Evolutionary conservation across 108 stramenopile genomes (phyloP).

Genomic region (Fragilaria radians): DNA sequence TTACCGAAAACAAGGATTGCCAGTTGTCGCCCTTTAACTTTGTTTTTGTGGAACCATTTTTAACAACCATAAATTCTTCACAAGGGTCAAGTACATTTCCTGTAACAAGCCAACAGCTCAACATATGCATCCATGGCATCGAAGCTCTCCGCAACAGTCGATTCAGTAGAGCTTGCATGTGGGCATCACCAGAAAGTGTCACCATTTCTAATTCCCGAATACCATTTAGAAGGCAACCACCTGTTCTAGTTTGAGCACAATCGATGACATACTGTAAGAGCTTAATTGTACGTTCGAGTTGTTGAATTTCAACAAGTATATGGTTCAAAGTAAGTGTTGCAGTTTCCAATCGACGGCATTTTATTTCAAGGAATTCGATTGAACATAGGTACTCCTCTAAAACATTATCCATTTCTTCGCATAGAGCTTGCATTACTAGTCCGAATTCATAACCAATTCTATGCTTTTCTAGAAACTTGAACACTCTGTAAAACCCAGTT

Average conservation of each 20-base stretch:
- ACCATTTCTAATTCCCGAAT: conserved; percentile 33
- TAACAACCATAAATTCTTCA: conserved; percentile 83
- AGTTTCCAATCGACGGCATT: conserved; percentile 10
- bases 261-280: conserved; percentile 48
- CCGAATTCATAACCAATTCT: conserved; percentile 77
- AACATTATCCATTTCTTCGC: conserved; percentile 62
- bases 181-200: conserved; percentile 51
- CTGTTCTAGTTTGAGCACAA: conserved; percentile 45
- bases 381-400: conserved; percentile 76
- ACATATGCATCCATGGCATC: conserved; percentile 81
- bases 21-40: conserved; percentile 38
- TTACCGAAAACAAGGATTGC: conserved; percentile 40
- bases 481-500: conserved; percentile 54
- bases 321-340: conserved; percentile 60
- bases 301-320: conserved; percentile 65
- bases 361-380: conserved; percentile 22
- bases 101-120: conserved; percentile 70
- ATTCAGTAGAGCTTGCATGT: conserved; percentile 45
- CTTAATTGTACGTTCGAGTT: conserved; percentile 66
- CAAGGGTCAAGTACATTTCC: conserved; percentile 85
- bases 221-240: conserved; percentile 76
- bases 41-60: not conserved
- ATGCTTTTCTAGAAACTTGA: conserved; percentile 50
- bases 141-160: conserved; percentile 60
- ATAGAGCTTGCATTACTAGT: conserved; percentile 78